Evolutionary conservation across 306 rosid species (phyloP), one percentile per base, ranked within the genome.

Genomic region (Rosa persica): DNA sequence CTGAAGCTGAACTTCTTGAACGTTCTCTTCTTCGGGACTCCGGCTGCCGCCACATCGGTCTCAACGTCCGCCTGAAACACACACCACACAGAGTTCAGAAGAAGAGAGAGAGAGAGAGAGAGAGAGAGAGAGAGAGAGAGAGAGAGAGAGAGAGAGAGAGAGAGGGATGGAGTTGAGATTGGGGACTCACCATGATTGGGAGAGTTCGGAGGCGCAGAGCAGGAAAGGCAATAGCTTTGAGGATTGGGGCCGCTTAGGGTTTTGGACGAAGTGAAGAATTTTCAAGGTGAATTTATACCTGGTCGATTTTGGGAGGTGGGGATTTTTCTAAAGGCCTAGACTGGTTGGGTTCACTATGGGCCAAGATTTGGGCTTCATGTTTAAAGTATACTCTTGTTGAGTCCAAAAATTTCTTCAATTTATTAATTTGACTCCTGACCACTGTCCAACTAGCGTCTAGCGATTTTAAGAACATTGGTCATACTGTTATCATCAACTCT

Each of bases 1-100:
- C 92, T 85, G 90, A 93, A 93, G 77, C 94, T 89, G 84, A 93
- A 93, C 89, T 91, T 93, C 93, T 93, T 93, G 81, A 93, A 93
- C 10, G 94, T 93, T 58, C 98, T 93, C 90, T 93, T 93, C 93
- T 93, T 93, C 0, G 98, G 97, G n/a, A 16, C 44, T 7, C 87
- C 98, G 5, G 89, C 62, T 1, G 86, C 82, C 0, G 91, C 86
- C 12, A 87, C 90, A 81, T 93, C 97, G 6, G 79, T 73, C 73
- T 89, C 97, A 66, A 86, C 91, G 17, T 90, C 95, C 25, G 98
- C 98, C 98, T 93, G 84, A 51, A 75, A 79, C 51, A 55, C 9
- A 58, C 40, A 70, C 39, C 39, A 74, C 8, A 55, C 6, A 47
- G 49, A 54, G 40, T 7, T 27, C 20, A 22, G 6, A 8, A 22